Conservation (phyloP, 176 grass and related monocot genomes). For the Microstegium vimineum region DNA sequence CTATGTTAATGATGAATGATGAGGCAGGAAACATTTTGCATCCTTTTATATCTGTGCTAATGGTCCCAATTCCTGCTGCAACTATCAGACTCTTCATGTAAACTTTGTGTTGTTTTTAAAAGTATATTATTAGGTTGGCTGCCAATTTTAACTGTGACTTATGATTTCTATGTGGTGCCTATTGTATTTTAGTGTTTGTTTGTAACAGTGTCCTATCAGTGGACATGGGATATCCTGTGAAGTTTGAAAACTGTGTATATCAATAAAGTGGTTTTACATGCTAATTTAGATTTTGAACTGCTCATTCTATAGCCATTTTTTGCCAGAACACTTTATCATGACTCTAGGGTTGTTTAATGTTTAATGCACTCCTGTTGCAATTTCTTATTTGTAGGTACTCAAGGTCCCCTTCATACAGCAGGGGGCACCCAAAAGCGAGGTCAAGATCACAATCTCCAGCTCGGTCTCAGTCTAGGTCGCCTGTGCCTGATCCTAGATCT, state of each 20-base stretch:
- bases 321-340: not conserved
- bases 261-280: not conserved
- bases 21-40: not conserved
- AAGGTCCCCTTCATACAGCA: constrained; percentile 58
- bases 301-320: not conserved
- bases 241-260: not conserved
- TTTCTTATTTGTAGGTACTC: constrained; percentile 43
- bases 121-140: not conserved
- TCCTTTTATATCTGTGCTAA: not conserved
- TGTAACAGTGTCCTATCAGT: not conserved
- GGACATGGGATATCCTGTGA: not conserved
- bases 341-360: not conserved
- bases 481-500: constrained; percentile 46
- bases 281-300: not conserved
- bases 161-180: not conserved
- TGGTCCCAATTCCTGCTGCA: not conserved
- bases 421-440: constrained; percentile 43
- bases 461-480: constrained; percentile 49
- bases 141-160: not conserved
- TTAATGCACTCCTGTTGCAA: not conserved
- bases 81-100: not conserved
- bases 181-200: not conserved
- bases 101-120: not conserved
- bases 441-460: constrained; percentile 58
- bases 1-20: not conserved